Conservation (phyloP, 495 filamentous ascomycete genomes). For the Niebla homalea region DNA sequence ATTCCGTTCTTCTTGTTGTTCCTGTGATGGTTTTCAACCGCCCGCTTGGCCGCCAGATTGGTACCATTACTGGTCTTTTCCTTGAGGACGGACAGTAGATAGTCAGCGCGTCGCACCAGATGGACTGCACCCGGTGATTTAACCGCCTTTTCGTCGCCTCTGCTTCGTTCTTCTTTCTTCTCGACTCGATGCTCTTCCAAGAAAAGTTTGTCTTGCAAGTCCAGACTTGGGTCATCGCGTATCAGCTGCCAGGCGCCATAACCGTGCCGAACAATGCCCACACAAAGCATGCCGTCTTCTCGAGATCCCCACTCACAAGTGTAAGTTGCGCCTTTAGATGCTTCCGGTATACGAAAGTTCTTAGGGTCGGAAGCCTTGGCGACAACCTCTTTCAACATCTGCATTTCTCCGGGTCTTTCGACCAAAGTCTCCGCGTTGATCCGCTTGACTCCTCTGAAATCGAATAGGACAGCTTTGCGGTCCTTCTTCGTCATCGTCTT, state of each 20-base stretch:
- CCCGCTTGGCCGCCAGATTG: constrained; percentile 54
- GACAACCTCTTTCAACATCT: constrained; percentile 62
- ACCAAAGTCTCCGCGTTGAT: constrained; percentile 90
- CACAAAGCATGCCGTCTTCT: constrained; percentile 93
- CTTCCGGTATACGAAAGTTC: constrained; percentile 80
- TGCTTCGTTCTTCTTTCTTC: constrained; percentile 80
- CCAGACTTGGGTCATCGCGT: constrained; percentile 78
- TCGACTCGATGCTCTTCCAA: constrained; percentile 96
- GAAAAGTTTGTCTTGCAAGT: constrained; percentile 85
- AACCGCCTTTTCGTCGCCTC: constrained; percentile 60
- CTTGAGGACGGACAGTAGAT: constrained; percentile 79
- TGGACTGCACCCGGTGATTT: constrained; percentile 95
- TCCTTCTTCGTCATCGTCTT: constrained; percentile 85
- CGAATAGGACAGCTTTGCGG: constrained; percentile 88
- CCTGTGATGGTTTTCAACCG: constrained; percentile 78
- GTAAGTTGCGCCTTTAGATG: constrained; percentile 76
- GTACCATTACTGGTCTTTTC: constrained; percentile 57
- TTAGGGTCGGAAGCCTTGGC: constrained; percentile 46
- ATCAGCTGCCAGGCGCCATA: constrained; percentile 91
- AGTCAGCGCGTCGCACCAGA: constrained; percentile 86
- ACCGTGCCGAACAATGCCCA: constrained; percentile 83
- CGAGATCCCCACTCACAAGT: constrained; percentile 77
- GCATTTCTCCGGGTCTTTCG: constrained; percentile 78
- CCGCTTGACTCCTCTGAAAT: constrained; percentile 80
- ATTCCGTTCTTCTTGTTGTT: constrained; percentile 56